Percentiles rank a stretch among this genome's conserved stretches.
These are phyloP conservation scores for Schrenkiella parvula DNA, from an alignment of 345 rosid genomes.

Conservation along the genomic window DNA sequence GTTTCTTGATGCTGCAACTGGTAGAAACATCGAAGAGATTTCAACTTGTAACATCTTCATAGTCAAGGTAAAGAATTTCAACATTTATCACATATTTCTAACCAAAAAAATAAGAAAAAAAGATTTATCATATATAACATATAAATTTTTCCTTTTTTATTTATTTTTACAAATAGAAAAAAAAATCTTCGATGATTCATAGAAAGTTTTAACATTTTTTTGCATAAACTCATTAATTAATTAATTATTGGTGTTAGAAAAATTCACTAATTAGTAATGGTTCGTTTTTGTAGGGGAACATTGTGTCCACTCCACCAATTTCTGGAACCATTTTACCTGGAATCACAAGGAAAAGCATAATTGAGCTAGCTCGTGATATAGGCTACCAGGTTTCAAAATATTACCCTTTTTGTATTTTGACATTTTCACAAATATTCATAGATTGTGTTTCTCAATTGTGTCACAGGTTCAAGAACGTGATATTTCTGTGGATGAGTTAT, in stretches of 20 bases:
- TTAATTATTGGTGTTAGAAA: no score
- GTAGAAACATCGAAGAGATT: constrained; percentile 57
- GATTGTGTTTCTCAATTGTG: not conserved
- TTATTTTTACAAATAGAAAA: no score
- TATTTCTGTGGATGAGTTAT: constrained; percentile 33
- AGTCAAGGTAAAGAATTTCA: constrained; percentile 43
- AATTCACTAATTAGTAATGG: not conserved
- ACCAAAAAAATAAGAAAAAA: no score
- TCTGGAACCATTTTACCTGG: constrained; percentile 85
- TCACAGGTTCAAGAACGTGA: constrained; percentile 23
- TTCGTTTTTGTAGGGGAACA: constrained; percentile 43
- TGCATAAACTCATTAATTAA: not conserved
- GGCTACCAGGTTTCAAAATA: constrained; percentile 55
- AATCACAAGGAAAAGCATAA: constrained; percentile 80
- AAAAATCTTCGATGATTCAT: no score
- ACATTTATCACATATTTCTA: not conserved
- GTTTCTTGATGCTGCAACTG: constrained; percentile 50
- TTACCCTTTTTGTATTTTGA: not conserved
- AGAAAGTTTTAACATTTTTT: no score
- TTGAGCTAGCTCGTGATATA: constrained; percentile 66
- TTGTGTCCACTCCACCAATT: constrained; percentile 63
- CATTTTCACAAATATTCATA: not conserved
- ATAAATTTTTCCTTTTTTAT: not conserved
- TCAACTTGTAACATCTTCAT: constrained; percentile 54
- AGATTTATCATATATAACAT: no score